These are phyloP conservation scores for Alternaria solani DNA, from an alignment of 2,329 filamentous ascomycete genomes.

Conservation along the genomic window DNA sequence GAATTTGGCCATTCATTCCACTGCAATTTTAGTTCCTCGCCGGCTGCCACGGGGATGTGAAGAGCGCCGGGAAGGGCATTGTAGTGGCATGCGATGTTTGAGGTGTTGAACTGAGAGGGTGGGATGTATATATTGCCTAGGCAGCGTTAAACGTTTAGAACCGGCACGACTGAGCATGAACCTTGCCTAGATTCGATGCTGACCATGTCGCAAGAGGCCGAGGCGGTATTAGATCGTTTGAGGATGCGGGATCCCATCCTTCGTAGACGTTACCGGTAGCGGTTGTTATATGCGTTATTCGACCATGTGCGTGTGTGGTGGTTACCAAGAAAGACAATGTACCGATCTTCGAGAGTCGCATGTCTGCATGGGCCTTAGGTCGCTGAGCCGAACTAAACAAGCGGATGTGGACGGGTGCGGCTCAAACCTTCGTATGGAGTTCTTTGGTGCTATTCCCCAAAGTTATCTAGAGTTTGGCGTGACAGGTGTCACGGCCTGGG, in stretches of 20 bases:
- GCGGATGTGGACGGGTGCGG: too few relatives aligned
- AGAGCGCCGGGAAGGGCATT: constrained; percentile 28
- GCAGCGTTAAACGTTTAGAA: too few relatives aligned
- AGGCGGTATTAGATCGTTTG: not conserved
- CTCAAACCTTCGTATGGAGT: too few relatives aligned
- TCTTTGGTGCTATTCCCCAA: too few relatives aligned
- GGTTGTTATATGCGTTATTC: not conserved
- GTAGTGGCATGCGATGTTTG: not conserved
- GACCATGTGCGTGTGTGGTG: not conserved
- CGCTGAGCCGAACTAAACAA: too few relatives aligned
- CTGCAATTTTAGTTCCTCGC: constrained; percentile 59
- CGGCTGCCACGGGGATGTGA: constrained; percentile 64
- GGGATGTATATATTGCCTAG: not conserved
- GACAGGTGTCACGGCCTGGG: too few relatives aligned
- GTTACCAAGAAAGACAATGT: not conserved
- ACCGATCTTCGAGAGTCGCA: not conserved
- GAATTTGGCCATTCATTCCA: constrained; percentile 58
- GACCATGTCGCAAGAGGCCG: not conserved
- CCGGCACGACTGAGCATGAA: not conserved
- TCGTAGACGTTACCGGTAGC: not conserved
- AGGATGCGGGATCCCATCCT: not conserved
- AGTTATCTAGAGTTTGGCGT: too few relatives aligned
- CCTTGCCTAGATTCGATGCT: not conserved
- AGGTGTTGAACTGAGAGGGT: not conserved
- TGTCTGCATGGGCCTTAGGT: not conserved